Conservation (phyloP, 306 rosid genomes). For the Adenanthera pavonina region DNA sequence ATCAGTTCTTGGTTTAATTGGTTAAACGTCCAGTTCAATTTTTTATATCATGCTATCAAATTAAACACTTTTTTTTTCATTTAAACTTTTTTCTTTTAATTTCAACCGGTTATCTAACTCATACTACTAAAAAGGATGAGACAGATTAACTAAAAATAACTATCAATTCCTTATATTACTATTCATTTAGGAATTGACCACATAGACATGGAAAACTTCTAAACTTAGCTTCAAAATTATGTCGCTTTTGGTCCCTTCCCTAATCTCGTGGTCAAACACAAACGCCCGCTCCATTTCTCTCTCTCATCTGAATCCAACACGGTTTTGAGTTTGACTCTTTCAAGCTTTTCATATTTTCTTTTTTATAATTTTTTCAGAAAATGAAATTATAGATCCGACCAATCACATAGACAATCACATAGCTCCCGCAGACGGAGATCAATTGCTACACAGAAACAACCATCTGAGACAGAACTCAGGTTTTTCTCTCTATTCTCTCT, state of each 20-base stretch:
- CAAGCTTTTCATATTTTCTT: constrained; percentile 5
- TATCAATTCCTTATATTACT: constrained; percentile 20
- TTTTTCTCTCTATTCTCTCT: constrained; percentile 30
- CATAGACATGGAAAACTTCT: constrained; percentile 49
- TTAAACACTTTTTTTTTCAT: not conserved
- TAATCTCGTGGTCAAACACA: constrained; percentile 71
- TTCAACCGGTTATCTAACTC: not conserved
- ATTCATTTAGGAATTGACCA: constrained; percentile 46
- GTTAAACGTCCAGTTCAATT: too few relatives aligned
- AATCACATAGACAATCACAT: constrained; percentile 55
- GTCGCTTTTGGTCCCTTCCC: constrained; percentile 25
- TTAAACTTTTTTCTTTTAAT: not conserved
- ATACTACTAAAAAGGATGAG: constrained; percentile 18
- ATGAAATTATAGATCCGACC: constrained; percentile 64
- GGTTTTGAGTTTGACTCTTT: constrained; percentile 54
- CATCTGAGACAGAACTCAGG: not conserved
- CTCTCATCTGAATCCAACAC: constrained; percentile 46
- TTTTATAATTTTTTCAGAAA: constrained; percentile 39
- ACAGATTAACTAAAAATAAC: constrained; percentile 35
- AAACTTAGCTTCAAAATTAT: constrained; percentile 44
- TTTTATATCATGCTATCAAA: not conserved
- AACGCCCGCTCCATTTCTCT: constrained; percentile 46
- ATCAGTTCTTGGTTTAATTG: too few relatives aligned
- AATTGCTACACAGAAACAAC: constrained; percentile 32
- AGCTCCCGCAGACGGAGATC: constrained; percentile 42